Evolutionary conservation across 768 basidiomycete species (phyloP).

Genomic region (Rhodocollybia butyracea): DNA sequence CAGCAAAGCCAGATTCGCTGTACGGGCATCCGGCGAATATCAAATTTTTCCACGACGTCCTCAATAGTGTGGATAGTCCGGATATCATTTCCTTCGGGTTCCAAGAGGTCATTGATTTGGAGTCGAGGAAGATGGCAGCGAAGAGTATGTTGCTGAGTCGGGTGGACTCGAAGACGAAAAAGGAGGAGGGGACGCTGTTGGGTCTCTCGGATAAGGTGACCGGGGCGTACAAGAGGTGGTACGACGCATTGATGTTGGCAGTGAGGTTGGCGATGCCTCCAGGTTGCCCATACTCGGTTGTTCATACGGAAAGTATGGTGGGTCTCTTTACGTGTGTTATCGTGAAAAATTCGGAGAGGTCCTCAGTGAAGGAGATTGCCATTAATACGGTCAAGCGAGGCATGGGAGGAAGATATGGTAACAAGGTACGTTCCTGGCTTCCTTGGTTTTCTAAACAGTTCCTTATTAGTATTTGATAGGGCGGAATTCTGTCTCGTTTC

Average conservation of each 20-base stretch:
- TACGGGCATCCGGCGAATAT: constrained; percentile 64
- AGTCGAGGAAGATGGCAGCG: constrained; percentile 86
- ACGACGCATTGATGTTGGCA: constrained; percentile 70
- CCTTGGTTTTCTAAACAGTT: not conserved
- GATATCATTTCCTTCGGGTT: constrained; percentile 94
- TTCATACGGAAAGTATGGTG: constrained; percentile 86
- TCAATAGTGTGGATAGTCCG: constrained; percentile 69
- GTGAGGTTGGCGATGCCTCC: constrained; percentile 74
- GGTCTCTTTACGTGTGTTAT: constrained; percentile 60
- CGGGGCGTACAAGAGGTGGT: constrained; percentile 84
- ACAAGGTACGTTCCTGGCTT: constrained; percentile 63
- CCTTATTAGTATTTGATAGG: constrained; percentile 40
- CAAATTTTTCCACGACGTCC: constrained; percentile 74
- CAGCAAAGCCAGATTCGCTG: constrained; percentile 77
- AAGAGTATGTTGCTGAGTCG: constrained; percentile 83
- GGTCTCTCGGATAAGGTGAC: constrained; percentile 81
- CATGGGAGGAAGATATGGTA: constrained; percentile 90
- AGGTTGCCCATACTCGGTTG: constrained; percentile 72
- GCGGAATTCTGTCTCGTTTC: constrained; percentile 87
- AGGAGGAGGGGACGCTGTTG: constrained; percentile 2
- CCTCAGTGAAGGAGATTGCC: constrained; percentile 58
- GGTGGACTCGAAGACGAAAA: constrained; percentile 53
- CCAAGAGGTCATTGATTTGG: constrained; percentile 96
- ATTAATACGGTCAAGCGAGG: constrained; percentile 89
- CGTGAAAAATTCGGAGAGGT: constrained; percentile 63